Conservation (phyloP, 2,329 filamentous ascomycete genomes). For the Colletotrichum paranaense region DNA sequence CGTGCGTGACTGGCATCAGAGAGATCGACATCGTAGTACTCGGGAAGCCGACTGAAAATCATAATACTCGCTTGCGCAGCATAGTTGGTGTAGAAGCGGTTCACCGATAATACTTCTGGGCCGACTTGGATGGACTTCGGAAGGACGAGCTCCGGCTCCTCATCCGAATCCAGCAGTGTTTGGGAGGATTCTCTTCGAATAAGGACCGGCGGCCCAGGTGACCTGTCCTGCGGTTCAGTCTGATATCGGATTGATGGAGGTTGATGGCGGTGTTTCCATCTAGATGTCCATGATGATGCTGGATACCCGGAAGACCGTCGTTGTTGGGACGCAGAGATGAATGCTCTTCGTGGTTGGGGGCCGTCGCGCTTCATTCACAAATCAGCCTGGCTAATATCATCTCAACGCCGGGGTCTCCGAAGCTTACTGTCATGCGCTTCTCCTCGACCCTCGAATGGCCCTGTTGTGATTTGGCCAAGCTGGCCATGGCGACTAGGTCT, state of each 20-base stretch:
- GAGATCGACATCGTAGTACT: slow-evolving; percentile 9
- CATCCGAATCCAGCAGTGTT: neutral
- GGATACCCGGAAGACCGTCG: neutral
- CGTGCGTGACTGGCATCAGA: slow-evolving; percentile 14
- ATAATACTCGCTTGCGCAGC: slow-evolving; percentile 9
- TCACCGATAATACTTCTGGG: slow-evolving; percentile 6
- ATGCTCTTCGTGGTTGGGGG: neutral
- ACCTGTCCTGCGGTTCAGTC: neutral
- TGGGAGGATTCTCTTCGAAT: neutral
- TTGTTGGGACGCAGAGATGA: neutral
- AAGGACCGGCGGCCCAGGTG: neutral
- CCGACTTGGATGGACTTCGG: neutral
- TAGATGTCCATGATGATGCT: slow-evolving; percentile 10
- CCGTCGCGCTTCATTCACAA: neutral
- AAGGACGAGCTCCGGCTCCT: neutral
- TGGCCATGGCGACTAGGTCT: slow-evolving; percentile 21
- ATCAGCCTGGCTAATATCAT: neutral
- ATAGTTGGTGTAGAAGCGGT: slow-evolving; percentile 17
- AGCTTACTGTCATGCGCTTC: slow-evolving; percentile 12
- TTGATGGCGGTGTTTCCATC: slow-evolving; percentile 20
- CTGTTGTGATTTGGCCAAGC: slow-evolving; percentile 7
- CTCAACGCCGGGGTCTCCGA: neutral
- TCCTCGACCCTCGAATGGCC: slow-evolving; percentile 5
- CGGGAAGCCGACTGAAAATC: slow-evolving; percentile 14
- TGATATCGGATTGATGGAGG: neutral